phyloP scores from a whole-genome alignment of 164 flowering plant genomes.

The Magnolia changhungtana region DNA sequence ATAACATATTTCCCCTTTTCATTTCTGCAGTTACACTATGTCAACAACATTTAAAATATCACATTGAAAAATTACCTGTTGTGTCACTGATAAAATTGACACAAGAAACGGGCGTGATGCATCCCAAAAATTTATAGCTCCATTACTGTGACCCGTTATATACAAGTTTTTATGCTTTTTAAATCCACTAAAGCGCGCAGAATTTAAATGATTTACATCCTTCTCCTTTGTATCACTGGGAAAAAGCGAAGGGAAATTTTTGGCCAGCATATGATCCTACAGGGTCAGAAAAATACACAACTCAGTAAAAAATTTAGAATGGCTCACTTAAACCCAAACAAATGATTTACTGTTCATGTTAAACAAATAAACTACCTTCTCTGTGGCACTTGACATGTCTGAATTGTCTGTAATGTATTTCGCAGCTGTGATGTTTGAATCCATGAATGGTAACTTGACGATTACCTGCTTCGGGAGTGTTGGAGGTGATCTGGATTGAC shows the following conservation, averaged over 20 bases:
- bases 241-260: constrained; percentile 45
- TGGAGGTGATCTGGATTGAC: constrained; percentile 60
- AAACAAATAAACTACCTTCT: constrained; percentile 45
- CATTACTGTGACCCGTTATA: constrained; percentile 82
- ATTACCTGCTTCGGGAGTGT: constrained; percentile 71
- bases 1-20: background rate
- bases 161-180: constrained; percentile 56
- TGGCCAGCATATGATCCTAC: constrained; percentile 47
- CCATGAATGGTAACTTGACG: constrained; percentile 63
- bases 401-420: constrained; percentile 44
- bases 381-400: constrained; percentile 20
- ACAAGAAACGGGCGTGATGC: constrained; percentile 52
- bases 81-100: constrained; percentile 55
- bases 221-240: constrained; percentile 43
- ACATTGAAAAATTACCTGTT: constrained; percentile 48
- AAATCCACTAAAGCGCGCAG: constrained; percentile 45
- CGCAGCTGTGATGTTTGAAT: constrained; percentile 59
- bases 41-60: background rate
- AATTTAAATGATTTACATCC: constrained; percentile 27
- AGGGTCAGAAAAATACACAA: constrained; percentile 11
- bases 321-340: background rate
- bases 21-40: background rate
- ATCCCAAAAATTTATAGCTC: constrained; percentile 86
- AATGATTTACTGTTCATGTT: background rate
- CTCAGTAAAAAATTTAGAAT: background rate